Percentiles rank a stretch among this genome's conserved stretches.
Conservation (phyloP, 2,329 filamentous ascomycete species). For the Aspergillus pseudonomiae region DNA sequence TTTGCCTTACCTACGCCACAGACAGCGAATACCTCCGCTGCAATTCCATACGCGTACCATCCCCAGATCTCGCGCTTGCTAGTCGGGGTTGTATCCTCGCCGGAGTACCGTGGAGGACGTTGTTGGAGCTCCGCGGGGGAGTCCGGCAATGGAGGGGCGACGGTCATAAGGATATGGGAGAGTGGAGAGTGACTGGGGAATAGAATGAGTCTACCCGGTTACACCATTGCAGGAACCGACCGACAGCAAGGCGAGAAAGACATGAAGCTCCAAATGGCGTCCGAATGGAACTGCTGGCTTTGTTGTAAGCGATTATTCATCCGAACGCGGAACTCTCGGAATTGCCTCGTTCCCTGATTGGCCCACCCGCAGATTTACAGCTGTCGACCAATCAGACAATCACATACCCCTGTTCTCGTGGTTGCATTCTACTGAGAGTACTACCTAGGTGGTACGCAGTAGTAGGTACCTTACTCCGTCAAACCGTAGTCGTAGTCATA, state of each 20-base stretch:
- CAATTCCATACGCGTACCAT: conserved; percentile 93
- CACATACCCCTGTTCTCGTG: background rate
- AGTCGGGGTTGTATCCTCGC: conserved; percentile 83
- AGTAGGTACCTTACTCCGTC: too few species aligned
- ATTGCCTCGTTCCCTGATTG: background rate
- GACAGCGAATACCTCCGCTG: conserved; percentile 92
- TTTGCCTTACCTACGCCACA: conserved; percentile 66
- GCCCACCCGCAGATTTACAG: background rate
- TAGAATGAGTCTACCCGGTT: background rate
- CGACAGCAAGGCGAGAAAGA: background rate
- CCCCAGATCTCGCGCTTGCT: conserved; percentile 79
- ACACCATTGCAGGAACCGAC: background rate
- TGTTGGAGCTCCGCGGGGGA: conserved; percentile 26
- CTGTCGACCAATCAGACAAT: background rate
- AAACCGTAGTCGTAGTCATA: background rate
- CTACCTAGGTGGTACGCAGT: too few species aligned
- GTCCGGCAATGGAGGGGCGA: conserved; percentile 5
- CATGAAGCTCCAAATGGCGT: background rate
- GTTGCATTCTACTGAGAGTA: background rate
- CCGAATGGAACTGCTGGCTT: background rate
- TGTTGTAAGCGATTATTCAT: conserved; percentile 6
- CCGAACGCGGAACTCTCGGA: background rate
- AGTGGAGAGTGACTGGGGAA: background rate
- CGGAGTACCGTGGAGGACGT: conserved; percentile 63
- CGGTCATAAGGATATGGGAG: conserved; percentile 4